Conservation (phyloP, 2,329 filamentous ascomycete genomes). For the Fusarium metavorans region DNA sequence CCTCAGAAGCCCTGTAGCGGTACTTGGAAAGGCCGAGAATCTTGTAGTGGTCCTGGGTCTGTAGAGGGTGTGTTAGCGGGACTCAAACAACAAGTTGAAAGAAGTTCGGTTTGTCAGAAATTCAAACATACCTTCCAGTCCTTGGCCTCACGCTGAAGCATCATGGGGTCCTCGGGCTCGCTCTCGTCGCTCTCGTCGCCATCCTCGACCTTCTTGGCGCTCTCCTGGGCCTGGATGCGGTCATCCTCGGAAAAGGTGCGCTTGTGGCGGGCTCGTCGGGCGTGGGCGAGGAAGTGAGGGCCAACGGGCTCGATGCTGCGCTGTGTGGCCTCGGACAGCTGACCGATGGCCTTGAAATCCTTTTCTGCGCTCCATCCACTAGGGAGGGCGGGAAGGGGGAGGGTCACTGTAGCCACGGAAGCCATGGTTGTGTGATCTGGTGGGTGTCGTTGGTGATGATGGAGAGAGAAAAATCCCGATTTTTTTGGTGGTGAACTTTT, state of each 20-base stretch:
- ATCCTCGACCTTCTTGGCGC: slow-evolving; percentile 94
- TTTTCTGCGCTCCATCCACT: slow-evolving; percentile 88
- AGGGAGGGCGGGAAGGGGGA: slow-evolving; percentile 80
- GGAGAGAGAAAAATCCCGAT: slow-evolving; percentile 21
- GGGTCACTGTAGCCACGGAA: slow-evolving; percentile 68
- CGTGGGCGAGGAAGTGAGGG: slow-evolving; percentile 97
- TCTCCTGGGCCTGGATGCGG: slow-evolving; percentile 94
- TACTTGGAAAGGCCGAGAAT: slow-evolving; percentile 94
- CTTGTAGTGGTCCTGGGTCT: slow-evolving; percentile 98
- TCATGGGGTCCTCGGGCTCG: slow-evolving; percentile 91
- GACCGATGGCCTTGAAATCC: slow-evolving; percentile 87
- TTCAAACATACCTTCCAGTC: slow-evolving; percentile 88
- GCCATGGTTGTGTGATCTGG: slow-evolving; percentile 65
- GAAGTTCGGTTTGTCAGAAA: neutral
- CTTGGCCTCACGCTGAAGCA: slow-evolving; percentile 94
- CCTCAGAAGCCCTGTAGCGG: slow-evolving; percentile 91
- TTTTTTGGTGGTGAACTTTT: slow-evolving; percentile 33
- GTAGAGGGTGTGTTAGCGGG: neutral
- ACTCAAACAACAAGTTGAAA: neutral
- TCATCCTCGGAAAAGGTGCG: slow-evolving; percentile 99
- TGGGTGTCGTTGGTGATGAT: slow-evolving; percentile 35
- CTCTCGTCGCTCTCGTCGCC: slow-evolving; percentile 91
- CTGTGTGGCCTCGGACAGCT: slow-evolving; percentile 81
- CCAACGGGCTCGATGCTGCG: slow-evolving; percentile 96
- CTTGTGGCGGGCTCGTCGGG: slow-evolving; percentile 93